phyloP scores from a whole-genome alignment of 192 early-diverging fungal genomes.

The Pilaira anomala region DNA sequence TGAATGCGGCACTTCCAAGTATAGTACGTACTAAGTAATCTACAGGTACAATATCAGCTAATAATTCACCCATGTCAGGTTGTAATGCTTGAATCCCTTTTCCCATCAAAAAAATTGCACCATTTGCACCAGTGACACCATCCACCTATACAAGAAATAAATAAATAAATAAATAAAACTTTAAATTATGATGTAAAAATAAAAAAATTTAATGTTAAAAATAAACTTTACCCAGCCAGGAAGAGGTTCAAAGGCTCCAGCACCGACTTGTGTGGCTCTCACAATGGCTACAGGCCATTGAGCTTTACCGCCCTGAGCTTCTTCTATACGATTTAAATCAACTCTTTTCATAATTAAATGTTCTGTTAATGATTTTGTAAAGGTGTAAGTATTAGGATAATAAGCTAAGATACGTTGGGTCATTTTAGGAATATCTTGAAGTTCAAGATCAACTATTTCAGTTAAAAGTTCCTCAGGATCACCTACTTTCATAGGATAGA shows the following conservation, averaged over 20 bases:
- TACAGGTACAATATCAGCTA: slow-evolving; percentile 39
- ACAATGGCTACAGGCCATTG: slow-evolving; percentile 42
- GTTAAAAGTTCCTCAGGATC: slow-evolving; percentile 36
- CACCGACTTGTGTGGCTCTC: slow-evolving; percentile 34
- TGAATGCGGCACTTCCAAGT: slow-evolving; percentile 23
- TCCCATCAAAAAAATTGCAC: slow-evolving; percentile 28
- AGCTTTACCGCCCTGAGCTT: slow-evolving; percentile 35
- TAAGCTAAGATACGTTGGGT: slow-evolving; percentile 32
- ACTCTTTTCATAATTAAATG: slow-evolving; percentile 44
- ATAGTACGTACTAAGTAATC: slow-evolving; percentile 32
- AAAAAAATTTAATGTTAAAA: background rate
- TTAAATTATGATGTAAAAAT: background rate
- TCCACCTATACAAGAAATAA: slow-evolving; percentile 24
- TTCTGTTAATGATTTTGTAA: slow-evolving; percentile 50
- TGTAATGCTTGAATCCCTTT: slow-evolving; percentile 32
- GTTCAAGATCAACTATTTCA: slow-evolving; percentile 34
- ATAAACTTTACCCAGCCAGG: slow-evolving; percentile 33
- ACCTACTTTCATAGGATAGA: slow-evolving; percentile 36
- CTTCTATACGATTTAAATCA: slow-evolving; percentile 36
- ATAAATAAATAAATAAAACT: background rate
- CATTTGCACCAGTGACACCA: slow-evolving; percentile 36
- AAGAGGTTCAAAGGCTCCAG: slow-evolving; percentile 32
- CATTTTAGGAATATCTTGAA: slow-evolving; percentile 40
- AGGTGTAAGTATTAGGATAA: slow-evolving; percentile 52
- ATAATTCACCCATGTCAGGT: slow-evolving; percentile 20